phyloP scores from a whole-genome alignment of 345 rosid genomes.

The Conringia planisiliqua region DNA sequence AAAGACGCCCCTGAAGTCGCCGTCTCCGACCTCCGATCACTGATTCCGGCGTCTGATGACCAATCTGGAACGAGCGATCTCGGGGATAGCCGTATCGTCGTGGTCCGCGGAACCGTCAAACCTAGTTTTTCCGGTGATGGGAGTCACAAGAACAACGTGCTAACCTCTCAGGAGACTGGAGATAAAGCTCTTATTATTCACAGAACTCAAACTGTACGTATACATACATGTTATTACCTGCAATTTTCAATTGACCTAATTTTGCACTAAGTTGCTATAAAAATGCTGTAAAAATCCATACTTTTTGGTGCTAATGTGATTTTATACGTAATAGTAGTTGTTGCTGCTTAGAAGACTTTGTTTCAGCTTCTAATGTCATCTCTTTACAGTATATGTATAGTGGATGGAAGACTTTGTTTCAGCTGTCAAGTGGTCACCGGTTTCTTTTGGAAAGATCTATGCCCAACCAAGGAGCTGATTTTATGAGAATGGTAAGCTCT shows the following conservation, averaged over 20 bases:
- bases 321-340: background rate
- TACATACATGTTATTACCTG: background rate
- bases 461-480: constrained; percentile 59
- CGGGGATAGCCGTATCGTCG: constrained; percentile 35
- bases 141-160: constrained; percentile 37
- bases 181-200: constrained; percentile 82
- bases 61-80: constrained; percentile 6
- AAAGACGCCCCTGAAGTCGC: constrained; percentile 45
- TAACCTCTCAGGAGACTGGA: constrained; percentile 67
- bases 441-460: constrained; percentile 65
- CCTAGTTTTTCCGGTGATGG: constrained; percentile 45
- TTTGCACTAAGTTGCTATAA: background rate
- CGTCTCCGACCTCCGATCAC: constrained; percentile 67
- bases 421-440: constrained; percentile 60
- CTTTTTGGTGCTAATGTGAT: background rate
- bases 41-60: constrained; percentile 32
- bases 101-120: constrained; percentile 66
- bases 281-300: background rate
- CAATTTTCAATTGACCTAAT: background rate
- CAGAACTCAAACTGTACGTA: constrained; percentile 69
- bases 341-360: background rate
- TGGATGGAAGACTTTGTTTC: constrained; percentile 83
- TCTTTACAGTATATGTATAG: constrained; percentile 63
- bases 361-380: background rate
- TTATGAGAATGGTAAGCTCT: constrained; percentile 53